Evolutionary conservation across 331 rosid genomes (phyloP), one percentile per base, ranked within the genome.

Genomic region (Pyracantha coccinea): DNA sequence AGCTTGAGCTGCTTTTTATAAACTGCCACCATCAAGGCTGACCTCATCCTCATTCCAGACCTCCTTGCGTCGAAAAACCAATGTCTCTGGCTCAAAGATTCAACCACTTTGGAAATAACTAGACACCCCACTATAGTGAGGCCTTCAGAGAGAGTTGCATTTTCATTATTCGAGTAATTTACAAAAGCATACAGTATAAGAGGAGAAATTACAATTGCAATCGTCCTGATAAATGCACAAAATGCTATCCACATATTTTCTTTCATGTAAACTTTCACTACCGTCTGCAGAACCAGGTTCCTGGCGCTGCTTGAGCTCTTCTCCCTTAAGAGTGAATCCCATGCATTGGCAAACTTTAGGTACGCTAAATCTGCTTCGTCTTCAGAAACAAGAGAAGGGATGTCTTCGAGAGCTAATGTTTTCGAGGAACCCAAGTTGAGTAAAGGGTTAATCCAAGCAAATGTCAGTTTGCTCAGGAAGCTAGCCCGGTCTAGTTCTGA

Each of bases 11-110:
- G 90, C 81, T 90, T 90, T 19, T 75, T 45, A 76, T 90, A 90
- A 19, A 91, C 87, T n/a, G 91, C 96, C 25, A 88, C 94, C 87
- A 92, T 91, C 24, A 93, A 75, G 65, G 93, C 89, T 4, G 97
- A 91, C 72, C 98, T 84, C 83, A 91, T 90, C 71, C 83, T 83
- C 92, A 91, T 81, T 1, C 97, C 96, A 2, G 80, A 85, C 80
- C 89, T 80, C 79, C 91, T 86, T 7, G 96, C 69, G 31, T 35
- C 10, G 61, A 89, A 89, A 70, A 35, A 87, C 82, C 90, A 87
- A 55, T 89, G 96, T 58, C 97, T 89, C 24, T 93, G 96, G 11
- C 75, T 60, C 74, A 78, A 69, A 6, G 89, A 86, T 62, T 86
- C 96, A 32, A 85, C 71, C 17, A 85, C 58, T 80, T 84, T 91